A percentile compares a stretch with the other conserved stretches of the same genome.
phyloP scores from a whole-genome alignment of 1,139 yeast species.

The Pichia terricola region DNA sequence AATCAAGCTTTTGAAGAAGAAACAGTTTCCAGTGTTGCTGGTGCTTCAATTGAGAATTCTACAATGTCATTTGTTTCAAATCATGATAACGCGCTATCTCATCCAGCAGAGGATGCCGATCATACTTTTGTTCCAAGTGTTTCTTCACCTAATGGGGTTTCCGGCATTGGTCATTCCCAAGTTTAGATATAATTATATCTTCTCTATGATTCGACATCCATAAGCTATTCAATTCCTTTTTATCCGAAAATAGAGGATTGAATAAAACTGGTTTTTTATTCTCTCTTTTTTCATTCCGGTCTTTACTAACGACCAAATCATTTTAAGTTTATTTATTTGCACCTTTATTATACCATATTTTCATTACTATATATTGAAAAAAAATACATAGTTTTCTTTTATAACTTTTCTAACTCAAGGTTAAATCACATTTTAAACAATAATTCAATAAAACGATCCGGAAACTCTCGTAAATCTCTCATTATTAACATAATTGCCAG shows the following conservation, averaged over 20 bases:
- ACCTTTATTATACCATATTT: too few relatives aligned
- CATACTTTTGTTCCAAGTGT: conserved; percentile 24
- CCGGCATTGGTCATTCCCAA: conserved; percentile 20
- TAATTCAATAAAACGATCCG: neutral
- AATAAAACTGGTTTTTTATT: too few relatives aligned
- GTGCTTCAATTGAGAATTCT: conserved; percentile 20
- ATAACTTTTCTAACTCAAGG: neutral
- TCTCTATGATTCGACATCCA: too few relatives aligned
- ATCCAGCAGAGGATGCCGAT: conserved; percentile 6
- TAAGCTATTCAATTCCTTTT: too few relatives aligned
- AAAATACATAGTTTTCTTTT: neutral
- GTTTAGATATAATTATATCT: conserved; percentile 1
- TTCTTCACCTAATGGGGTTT: conserved; percentile 17
- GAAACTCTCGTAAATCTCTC: conserved; percentile 54
- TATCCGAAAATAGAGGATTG: too few relatives aligned
- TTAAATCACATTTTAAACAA: too few relatives aligned
- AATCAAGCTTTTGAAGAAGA: neutral
- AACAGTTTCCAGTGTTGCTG: conserved; percentile 22
- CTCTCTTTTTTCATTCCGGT: too few relatives aligned
- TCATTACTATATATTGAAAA: neutral
- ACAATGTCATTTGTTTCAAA: conserved; percentile 23
- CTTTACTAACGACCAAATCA: too few relatives aligned
- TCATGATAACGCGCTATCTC: conserved; percentile 11
- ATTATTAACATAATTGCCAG: conserved; percentile 56
- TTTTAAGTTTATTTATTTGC: too few relatives aligned